Evolutionary conservation across 2,329 filamentous ascomycete genomes (phyloP), one percentile per base, ranked within the genome.

Genomic region (Hyphodiscus sp.): DNA sequence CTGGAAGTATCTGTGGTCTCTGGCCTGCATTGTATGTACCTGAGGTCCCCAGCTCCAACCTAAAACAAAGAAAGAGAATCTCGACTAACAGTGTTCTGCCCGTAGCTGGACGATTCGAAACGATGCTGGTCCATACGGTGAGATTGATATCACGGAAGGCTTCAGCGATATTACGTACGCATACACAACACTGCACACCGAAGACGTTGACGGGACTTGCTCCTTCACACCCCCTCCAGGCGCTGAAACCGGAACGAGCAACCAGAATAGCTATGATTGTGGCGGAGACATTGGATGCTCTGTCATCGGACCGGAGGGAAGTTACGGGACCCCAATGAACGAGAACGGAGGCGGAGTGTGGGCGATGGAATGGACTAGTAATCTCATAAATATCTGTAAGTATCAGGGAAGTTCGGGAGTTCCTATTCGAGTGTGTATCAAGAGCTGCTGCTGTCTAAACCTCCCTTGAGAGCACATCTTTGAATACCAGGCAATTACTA

Each of bases 1-100:
- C 87, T 1, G 57, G 76, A 77, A 82, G 83, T 1, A 73, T 79
- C 48, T 90, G 87, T 60, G 87, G 87, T 26, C 18, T 81, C n/a
- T 90, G 87, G 86, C 86, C 86, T 55, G 82, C 85, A 69, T 87
- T 80, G 65, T 80, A 69, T 49, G 53, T 50, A 2, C 19, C 29
- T 64, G 9, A 5, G 26, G n/a, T 29, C 42, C 4, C 19, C 15
- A 9, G 26, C 7, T 13, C 51, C 51, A 44, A 54, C 20, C 13
- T 7, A 19, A 48, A 16, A 19, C 6, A 15, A 13, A 18, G 11
- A 8, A 26, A 26, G 23, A 26, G 23, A 8, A 26, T 26, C 23
- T 26, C 23, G 8, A 26, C 23, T 26, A 26, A 26, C 8, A 8
- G 8, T 26, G 3, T 26, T 8, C 23, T 26, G 23, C 23, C 23